Evolutionary conservation across 2,329 filamentous ascomycete species (phyloP), one percentile per base, ranked within the genome.

Genomic region (Epichloe coenophiala): DNA sequence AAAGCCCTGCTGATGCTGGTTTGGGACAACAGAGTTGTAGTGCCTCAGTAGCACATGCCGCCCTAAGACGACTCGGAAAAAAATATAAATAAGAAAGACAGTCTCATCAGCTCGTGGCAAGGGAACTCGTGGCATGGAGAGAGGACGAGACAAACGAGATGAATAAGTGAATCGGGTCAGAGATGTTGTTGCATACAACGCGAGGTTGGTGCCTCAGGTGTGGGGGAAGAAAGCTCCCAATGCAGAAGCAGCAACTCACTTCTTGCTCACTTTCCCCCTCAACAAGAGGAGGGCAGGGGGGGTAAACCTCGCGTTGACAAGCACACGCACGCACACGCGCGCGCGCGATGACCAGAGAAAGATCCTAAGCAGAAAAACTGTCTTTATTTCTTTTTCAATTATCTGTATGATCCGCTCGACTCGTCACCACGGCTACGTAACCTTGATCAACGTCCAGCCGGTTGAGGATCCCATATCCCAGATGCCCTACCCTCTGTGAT

Each of bases 401-500:
- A n/a, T n/a, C 27, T 31, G 27, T 3, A 31, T 31, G 1, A 11
- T 31, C 3, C 27, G 27, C 27, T 31, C 27, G 27, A 45, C 50
- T 9, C 46, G 40, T 7, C 31, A 42, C 38, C 5, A 21, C 27
- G 33, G 23, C 39, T 45, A 45, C 27, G 27, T 31, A 31, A 31
- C 27, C 27, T 31, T 9, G 27, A 31, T 48, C 17, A 44, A 17
- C 45, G 48, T 41, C 44, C 27, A 31, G 12, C 52, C 12, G 53
- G 52, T 21, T 61, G 59, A 51, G 65, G 60, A 50, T 68, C 63
- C 67, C 69, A 72, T 33, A 72, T 66, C 5, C 65, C 65, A 36
- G 65, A 64, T 3, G 63, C 69, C 48, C 66, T 59, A 5, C 68
- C 66, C 43, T 70, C 68, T 0, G 70, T 72, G 44, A 80, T 71